phyloP scores from a whole-genome alignment of 805 yeast species.

The Metschnikowia santaceciliae region DNA sequence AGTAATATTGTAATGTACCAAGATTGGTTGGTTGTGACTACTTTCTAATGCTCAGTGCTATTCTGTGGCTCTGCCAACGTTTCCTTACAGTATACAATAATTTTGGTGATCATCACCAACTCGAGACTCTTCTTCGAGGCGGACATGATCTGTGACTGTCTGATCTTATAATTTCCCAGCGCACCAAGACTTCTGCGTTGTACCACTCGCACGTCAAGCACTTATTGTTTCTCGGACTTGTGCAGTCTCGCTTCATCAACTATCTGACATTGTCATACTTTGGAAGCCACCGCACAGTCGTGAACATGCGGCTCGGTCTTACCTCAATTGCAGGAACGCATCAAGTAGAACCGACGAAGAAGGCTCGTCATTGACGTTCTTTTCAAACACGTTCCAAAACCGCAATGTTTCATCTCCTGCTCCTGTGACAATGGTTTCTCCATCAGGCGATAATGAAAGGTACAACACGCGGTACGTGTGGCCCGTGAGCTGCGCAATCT shows the following conservation, averaged over 20 bases:
- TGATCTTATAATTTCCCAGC: not conserved
- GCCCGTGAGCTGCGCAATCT: constrained; percentile 88
- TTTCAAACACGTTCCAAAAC: constrained; percentile 93
- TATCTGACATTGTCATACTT: not conserved
- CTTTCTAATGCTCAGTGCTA: no score
- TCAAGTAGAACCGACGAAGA: constrained; percentile 64
- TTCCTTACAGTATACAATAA: not conserved
- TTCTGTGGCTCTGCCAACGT: not conserved
- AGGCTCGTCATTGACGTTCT: constrained; percentile 53
- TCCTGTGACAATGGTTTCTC: constrained; percentile 94
- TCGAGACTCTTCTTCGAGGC: no score
- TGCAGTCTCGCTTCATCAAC: not conserved
- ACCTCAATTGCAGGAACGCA: constrained; percentile 73
- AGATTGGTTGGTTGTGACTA: no score
- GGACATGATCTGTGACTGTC: not conserved
- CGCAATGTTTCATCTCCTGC: constrained; percentile 97
- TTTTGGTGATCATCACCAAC: no score
- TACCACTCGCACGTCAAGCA: not conserved
- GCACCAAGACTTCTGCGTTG: not conserved
- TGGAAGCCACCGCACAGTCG: no score
- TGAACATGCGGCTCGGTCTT: not conserved
- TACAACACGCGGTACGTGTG: constrained; percentile 91
- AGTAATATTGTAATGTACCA: no score
- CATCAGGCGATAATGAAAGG: constrained; percentile 89
- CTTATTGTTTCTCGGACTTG: not conserved